Base-by-base conservation (phyloP, 768 basidiomycete genomes). In the Vararia minispora region DNA sequence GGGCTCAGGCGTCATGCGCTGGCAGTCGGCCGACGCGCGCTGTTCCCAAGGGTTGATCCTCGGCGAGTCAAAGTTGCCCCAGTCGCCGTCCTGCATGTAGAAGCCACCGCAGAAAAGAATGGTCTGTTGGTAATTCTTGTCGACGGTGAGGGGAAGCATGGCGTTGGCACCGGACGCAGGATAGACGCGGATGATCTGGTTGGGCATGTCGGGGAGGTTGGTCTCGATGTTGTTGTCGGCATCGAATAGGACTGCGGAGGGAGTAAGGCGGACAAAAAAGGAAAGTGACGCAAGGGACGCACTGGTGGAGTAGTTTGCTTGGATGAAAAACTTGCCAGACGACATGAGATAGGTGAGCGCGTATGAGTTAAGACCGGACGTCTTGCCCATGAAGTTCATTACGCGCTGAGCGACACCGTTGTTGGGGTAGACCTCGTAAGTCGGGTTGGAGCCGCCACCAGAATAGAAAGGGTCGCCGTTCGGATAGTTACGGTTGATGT, bases 91-190 rank as follows among this genome's bases (percentile, higher is more conserved):
- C 3, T 77, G 64, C 72, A 94, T 80, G 55, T 82, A 68, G 7
- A 75, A 73, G 20, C 94, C 94, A 35, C 92, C 92, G 47, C 92
- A 98, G 61, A 97, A 92, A 30, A 98, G 51, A 30, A 95, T 55
- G 0, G 88, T 87, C 0, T 82, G 86, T 0, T 69, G 74, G 56
- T 86, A 98, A 54, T 86, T 81, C 62, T 94, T 95, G 18, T 69
- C 80, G 4, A 85, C 82, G 2, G 86, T 92, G 13, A 98, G 69
- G 6, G 92, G 92, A 0, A 98, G 70, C 82, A 98, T 88, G 28
- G 83, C 83, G 2, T 71, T 72, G 0, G 82, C 92, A 23, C 86
- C 89, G 7, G 89, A 89, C 0, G 83, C 92, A 7, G 90, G 90
- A 52, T 92, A 92, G 4, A 88, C 83, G 22, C 89, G 80, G 16